Evolutionary conservation across 2,329 filamentous ascomycete species (phyloP).

Genomic region (Mollisiaceae sp.): DNA sequence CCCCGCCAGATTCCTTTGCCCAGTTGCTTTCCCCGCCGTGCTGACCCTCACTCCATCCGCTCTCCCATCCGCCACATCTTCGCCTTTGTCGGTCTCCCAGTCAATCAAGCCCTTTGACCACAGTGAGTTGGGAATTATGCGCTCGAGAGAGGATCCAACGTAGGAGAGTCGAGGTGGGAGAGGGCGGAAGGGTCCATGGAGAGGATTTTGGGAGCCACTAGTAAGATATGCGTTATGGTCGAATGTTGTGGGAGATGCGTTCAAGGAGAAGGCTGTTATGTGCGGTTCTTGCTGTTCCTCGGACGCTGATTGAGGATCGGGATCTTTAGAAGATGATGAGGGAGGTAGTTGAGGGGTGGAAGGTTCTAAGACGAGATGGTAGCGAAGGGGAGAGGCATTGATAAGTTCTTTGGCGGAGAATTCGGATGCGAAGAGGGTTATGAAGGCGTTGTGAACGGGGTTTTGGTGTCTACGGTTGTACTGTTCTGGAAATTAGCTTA

Average conservation of each 20-base stretch:
- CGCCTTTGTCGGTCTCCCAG: conserved; percentile 39
- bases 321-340: background rate
- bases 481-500: conserved; percentile 30
- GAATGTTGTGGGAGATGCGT: conserved; percentile 30
- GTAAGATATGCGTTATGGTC: conserved; percentile 31
- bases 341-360: conserved; percentile 1
- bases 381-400: conserved; percentile 39
- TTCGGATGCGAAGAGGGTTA: conserved; percentile 35
- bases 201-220: conserved; percentile 30
- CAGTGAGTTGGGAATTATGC: conserved; percentile 27
- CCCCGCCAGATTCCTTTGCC: background rate
- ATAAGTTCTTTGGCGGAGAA: conserved; percentile 31
- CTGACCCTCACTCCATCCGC: background rate
- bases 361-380: conserved; percentile 30
- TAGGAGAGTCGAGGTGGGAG: conserved; percentile 25
- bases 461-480: background rate
- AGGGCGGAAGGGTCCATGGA: conserved; percentile 39
- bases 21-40: background rate
- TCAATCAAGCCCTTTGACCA: conserved; percentile 37
- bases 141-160: conserved; percentile 32
- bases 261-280: conserved; percentile 34
- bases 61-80: background rate
- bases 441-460: conserved; percentile 39
- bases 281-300: conserved; percentile 8
- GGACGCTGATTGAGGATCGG: background rate